These are phyloP conservation scores for Monosporascus sp. DNA, from an alignment of 2,329 filamentous ascomycete species.

Conservation along the genomic window DNA sequence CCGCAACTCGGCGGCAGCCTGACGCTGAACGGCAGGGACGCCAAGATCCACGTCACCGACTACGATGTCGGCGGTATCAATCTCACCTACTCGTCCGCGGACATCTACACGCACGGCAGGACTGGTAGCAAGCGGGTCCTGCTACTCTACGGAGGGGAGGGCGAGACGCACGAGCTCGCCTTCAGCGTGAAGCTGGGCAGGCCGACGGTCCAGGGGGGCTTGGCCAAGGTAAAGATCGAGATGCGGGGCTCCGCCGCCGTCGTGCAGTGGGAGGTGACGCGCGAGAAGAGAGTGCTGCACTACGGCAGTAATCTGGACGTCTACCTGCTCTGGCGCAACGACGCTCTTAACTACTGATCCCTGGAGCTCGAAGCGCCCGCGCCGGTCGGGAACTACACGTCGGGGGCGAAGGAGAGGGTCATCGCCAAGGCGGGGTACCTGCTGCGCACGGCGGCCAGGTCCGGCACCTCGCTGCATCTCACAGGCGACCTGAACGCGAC, in stretches of 20 bases:
- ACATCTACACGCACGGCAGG: conserved; percentile 59
- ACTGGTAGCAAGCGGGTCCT: conserved; percentile 40
- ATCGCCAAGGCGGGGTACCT: conserved; percentile 63
- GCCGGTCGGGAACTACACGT: no score
- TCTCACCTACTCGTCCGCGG: conserved; percentile 63
- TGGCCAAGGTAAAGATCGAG: no score
- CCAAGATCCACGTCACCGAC: conserved; percentile 62
- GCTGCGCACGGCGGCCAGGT: conserved; percentile 52
- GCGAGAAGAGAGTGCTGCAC: no score
- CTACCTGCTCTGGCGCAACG: conserved; percentile 37
- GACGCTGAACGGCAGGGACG: conserved; percentile 59
- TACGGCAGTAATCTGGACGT: conserved; percentile 4
- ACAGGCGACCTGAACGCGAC: conserved; percentile 70
- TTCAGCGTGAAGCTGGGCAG: no score
- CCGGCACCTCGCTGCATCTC: conserved; percentile 52
- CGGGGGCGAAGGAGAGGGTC: conserved; percentile 22
- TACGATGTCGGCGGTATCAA: conserved; percentile 54
- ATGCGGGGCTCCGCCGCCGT: no score
- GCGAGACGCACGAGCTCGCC: conserved; percentile 60
- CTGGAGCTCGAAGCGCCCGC: conserved; percentile 25
- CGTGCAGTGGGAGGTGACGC: no score
- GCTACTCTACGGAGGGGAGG: conserved; percentile 57
- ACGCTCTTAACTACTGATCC: conserved; percentile 66
- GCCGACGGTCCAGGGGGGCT: no score
- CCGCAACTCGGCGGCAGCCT: conserved; percentile 55